Evolutionary conservation across 78 protist species (phyloP).

Genomic region (Fonticula alba): DNA sequence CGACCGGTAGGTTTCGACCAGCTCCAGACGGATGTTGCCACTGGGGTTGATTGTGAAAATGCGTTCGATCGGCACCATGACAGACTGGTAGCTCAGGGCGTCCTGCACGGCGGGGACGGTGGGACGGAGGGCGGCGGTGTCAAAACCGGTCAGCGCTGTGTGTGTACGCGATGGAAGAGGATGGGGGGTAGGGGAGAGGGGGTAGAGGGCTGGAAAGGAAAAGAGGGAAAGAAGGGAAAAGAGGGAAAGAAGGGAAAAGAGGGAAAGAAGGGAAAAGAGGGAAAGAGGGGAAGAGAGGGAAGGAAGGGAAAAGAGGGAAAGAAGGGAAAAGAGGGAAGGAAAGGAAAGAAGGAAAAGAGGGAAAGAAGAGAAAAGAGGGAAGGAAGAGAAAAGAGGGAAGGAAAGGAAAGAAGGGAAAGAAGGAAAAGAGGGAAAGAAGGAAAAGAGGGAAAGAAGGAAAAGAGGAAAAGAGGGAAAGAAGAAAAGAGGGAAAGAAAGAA

Average conservation of each 20-base stretch:
- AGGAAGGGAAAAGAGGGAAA: too few relatives aligned
- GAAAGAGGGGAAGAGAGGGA: too few relatives aligned
- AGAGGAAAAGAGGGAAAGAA: background rate
- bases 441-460: too few relatives aligned
- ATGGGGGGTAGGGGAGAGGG: background rate
- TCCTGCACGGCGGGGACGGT: slow-evolving; percentile 4
- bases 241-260: too few relatives aligned
- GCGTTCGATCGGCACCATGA: slow-evolving; percentile 36
- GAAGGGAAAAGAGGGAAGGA: too few relatives aligned
- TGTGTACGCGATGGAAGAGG: background rate
- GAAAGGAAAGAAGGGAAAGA: background rate
- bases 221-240: too few relatives aligned
- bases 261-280: too few relatives aligned
- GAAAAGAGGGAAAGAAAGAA: background rate
- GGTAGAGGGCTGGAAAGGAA: too few relatives aligned
- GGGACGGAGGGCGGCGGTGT: background rate
- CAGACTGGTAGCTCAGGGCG: slow-evolving; percentile 33
- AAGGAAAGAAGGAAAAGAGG: too few relatives aligned
- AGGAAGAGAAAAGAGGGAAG: background rate
- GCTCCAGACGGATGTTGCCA: slow-evolving; percentile 5
- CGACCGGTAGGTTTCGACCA: background rate
- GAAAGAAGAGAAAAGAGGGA: too few relatives aligned
- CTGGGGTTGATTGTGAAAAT: slow-evolving; percentile 42
- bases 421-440: background rate
- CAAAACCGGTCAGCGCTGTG: too few relatives aligned